These are phyloP conservation scores for Avena atlantica DNA, from an alignment of 176 grass and related monocot species.

Conservation along the genomic window DNA sequence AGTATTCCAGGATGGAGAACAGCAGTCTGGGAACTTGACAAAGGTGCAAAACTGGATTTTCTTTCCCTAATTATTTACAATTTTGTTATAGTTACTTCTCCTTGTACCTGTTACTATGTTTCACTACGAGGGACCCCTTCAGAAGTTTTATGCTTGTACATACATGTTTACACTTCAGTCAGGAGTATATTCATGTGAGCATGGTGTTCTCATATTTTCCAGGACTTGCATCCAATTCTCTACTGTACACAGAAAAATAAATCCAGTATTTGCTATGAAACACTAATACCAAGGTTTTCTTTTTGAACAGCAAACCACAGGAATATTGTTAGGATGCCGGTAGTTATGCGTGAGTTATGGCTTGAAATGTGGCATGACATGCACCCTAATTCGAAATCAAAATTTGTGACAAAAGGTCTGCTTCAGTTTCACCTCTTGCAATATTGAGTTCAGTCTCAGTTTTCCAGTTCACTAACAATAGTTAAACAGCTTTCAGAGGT, in stretches of 20 bases:
- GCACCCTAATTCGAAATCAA: constrained; percentile 83
- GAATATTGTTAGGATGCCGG: constrained; percentile 87
- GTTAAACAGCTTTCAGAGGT: constrained; percentile 69
- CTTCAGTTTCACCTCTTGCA: constrained; percentile 28
- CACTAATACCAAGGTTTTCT: neutral
- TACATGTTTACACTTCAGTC: constrained; percentile 28
- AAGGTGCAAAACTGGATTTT: constrained; percentile 58
- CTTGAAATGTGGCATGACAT: constrained; percentile 99
- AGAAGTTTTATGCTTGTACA: constrained; percentile 19
- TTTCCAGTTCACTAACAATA: constrained; percentile 26
- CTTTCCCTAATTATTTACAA: constrained; percentile 29
- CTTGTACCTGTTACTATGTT: constrained; percentile 15
- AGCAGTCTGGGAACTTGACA: constrained; percentile 93
- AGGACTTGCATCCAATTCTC: constrained; percentile 6
- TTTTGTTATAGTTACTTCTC: constrained; percentile 9
- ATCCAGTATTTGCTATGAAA: neutral
- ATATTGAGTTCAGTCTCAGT: neutral
- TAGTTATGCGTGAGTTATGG: constrained; percentile 96
- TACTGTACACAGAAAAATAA: neutral
- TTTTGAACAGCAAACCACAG: constrained; percentile 74
- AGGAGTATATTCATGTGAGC: constrained; percentile 6
- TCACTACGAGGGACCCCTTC: constrained; percentile 2
- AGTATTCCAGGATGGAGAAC: constrained; percentile 87
- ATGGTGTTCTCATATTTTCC: neutral
- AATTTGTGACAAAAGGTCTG: constrained; percentile 93